These are phyloP conservation scores for Penicillium atrosanguineum DNA, from an alignment of 495 filamentous ascomycete species.

Conservation along the genomic window DNA sequence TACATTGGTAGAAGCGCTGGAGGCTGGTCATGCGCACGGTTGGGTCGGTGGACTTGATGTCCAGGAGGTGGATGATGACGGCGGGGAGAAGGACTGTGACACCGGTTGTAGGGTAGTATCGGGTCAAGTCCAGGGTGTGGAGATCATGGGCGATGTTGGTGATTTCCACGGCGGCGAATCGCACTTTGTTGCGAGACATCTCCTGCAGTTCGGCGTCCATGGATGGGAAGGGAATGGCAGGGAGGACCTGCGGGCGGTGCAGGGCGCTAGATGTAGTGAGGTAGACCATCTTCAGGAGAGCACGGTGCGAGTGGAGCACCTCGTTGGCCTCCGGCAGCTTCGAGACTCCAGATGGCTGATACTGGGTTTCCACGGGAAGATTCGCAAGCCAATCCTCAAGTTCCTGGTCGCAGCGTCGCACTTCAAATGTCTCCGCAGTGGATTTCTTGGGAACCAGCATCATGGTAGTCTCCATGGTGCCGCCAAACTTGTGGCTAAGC, in stretches of 20 bases:
- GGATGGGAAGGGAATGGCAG: constrained; percentile 62
- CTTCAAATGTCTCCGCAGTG: constrained; percentile 69
- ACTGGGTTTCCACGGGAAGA: constrained; percentile 66
- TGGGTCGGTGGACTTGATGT: constrained; percentile 76
- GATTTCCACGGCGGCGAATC: constrained; percentile 75
- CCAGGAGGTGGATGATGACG: constrained; percentile 86
- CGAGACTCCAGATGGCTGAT: constrained; percentile 43
- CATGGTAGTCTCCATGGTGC: constrained; percentile 76
- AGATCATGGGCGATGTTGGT: constrained; percentile 74
- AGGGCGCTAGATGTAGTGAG: constrained; percentile 83
- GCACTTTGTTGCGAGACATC: constrained; percentile 73
- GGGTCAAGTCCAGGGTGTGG: constrained; percentile 64
- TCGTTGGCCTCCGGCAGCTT: constrained; percentile 50
- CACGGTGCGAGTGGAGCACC: constrained; percentile 68
- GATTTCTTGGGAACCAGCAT: constrained; percentile 88
- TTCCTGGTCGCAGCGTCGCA: constrained; percentile 69
- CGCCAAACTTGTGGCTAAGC: constrained; percentile 72
- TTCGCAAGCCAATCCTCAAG: constrained; percentile 68
- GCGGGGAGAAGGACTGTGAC: constrained; percentile 87
- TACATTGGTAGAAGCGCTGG: constrained; percentile 79
- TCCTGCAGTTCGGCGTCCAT: constrained; percentile 64
- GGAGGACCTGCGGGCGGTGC: constrained; percentile 83
- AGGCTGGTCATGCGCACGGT: constrained; percentile 65
- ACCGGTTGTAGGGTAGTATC: constrained; percentile 79
- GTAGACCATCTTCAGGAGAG: constrained; percentile 84